Percentiles rank a stretch among this genome's conserved stretches.
These are phyloP conservation scores for Acephala macrosclerotiorum DNA, from an alignment of 2,329 filamentous ascomycete genomes.

Conservation along the genomic window DNA sequence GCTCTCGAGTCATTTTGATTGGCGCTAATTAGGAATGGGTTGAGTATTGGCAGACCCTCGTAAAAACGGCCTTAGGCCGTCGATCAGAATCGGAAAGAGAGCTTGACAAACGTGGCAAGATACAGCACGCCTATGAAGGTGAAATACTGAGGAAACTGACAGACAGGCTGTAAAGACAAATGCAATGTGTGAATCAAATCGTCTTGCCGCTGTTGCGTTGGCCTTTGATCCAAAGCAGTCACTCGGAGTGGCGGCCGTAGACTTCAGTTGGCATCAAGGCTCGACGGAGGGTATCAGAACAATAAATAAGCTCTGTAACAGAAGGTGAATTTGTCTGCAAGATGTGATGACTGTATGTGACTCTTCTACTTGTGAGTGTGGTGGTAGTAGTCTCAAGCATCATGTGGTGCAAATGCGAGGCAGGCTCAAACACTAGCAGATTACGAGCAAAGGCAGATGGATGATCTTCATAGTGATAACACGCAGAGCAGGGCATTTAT, in stretches of 20 bases:
- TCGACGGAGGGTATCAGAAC: background rate
- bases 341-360: background rate
- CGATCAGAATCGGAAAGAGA: conserved; percentile 6
- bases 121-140: background rate
- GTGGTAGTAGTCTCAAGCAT: background rate
- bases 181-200: background rate
- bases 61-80: background rate
- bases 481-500: background rate
- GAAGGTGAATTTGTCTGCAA: background rate
- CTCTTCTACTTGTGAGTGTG: background rate
- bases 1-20: conserved; percentile 9
- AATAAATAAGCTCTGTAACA: background rate
- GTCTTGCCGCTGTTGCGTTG: background rate
- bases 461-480: background rate
- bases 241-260: background rate
- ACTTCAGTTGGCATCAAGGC: background rate
- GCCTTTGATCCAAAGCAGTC: background rate
- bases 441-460: background rate
- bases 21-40: background rate
- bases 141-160: background rate
- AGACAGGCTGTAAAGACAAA: background rate
- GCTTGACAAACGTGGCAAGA: background rate
- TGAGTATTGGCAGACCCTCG: conserved; percentile 11
- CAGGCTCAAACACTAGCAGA: background rate
- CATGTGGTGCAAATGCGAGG: background rate